Evolutionary conservation across 495 filamentous ascomycete genomes (phyloP).

Genomic region (Podospora pseudopauciseta): DNA sequence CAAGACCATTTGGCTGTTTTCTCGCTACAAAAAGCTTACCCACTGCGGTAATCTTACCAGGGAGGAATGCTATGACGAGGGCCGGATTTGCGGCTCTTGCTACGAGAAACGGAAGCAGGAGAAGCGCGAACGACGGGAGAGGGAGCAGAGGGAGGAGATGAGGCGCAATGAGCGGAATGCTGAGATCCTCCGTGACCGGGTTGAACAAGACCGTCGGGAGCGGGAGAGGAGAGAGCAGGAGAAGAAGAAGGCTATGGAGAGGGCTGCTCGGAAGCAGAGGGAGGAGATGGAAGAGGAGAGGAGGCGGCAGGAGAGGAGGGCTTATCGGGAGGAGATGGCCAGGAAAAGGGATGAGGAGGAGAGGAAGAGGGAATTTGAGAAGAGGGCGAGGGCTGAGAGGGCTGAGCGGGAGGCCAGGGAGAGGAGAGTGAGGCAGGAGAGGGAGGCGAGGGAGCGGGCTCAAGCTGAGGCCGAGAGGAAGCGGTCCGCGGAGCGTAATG

Average conservation of each 20-base stretch:
- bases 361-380: background rate
- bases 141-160: background rate
- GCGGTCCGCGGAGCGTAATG: background rate
- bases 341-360: background rate
- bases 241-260: background rate
- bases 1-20: background rate
- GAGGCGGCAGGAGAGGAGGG: background rate
- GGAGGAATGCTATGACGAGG: background rate
- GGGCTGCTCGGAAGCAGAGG: background rate
- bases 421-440: background rate
- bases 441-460: background rate
- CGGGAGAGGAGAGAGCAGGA: background rate
- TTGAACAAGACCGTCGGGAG: background rate
- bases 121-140: background rate
- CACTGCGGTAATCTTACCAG: background rate
- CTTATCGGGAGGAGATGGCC: background rate
- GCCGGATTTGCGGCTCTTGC: background rate
- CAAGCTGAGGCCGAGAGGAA: background rate
- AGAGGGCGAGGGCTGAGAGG: background rate
- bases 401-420: background rate
- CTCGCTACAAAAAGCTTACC: background rate
- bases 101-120: background rate
- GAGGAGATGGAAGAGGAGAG: background rate
- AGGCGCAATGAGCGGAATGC: background rate
- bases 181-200: background rate